Percentiles rank a stretch among this genome's conserved stretches.
Evolutionary conservation across 768 basidiomycete species (phyloP).

Genomic region (Tylopilus rubrobrunneus): DNA sequence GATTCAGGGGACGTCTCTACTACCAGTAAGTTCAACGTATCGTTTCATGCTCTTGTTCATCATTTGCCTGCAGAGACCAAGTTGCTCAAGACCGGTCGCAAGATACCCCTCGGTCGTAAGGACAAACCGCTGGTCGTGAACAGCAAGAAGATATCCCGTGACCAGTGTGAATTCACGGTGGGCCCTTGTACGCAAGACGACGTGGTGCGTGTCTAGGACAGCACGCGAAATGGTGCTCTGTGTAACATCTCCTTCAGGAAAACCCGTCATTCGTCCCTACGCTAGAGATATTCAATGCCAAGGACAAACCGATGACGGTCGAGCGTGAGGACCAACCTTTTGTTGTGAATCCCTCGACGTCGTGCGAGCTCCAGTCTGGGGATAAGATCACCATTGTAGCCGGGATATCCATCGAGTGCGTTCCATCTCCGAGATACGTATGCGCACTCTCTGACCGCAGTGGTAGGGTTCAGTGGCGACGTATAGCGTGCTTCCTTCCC

Average conservation of each 20-base stretch:
- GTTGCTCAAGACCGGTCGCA: slow-evolving; percentile 56
- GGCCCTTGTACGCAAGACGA: slow-evolving; percentile 49
- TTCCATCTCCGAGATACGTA: background rate
- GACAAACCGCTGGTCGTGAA: slow-evolving; percentile 48
- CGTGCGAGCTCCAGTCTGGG: slow-evolving; percentile 47
- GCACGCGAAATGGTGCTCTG: background rate
- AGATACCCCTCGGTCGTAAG: slow-evolving; percentile 57
- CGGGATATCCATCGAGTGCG: slow-evolving; percentile 46
- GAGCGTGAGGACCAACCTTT: slow-evolving; percentile 32
- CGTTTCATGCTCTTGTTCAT: background rate
- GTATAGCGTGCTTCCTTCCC: slow-evolving; percentile 47
- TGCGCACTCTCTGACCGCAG: background rate
- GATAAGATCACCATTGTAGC: slow-evolving; percentile 48
- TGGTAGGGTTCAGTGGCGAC: slow-evolving; percentile 48
- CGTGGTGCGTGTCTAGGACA: slow-evolving; percentile 43
- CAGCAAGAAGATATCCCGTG: slow-evolving; percentile 61
- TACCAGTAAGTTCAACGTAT: slow-evolving; percentile 39
- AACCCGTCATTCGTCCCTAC: slow-evolving; percentile 48
- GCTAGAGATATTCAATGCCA: slow-evolving; percentile 45
- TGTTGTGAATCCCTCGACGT: slow-evolving; percentile 35
- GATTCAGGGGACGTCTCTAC: slow-evolving; percentile 39
- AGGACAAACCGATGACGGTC: slow-evolving; percentile 44
- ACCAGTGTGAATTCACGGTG: slow-evolving; percentile 57
- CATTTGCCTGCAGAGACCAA: slow-evolving; percentile 41
- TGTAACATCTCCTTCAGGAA: slow-evolving; percentile 32